Evolutionary conservation across 2,329 filamentous ascomycete species (phyloP).

Genomic region (Aspergillus viridinutans): DNA sequence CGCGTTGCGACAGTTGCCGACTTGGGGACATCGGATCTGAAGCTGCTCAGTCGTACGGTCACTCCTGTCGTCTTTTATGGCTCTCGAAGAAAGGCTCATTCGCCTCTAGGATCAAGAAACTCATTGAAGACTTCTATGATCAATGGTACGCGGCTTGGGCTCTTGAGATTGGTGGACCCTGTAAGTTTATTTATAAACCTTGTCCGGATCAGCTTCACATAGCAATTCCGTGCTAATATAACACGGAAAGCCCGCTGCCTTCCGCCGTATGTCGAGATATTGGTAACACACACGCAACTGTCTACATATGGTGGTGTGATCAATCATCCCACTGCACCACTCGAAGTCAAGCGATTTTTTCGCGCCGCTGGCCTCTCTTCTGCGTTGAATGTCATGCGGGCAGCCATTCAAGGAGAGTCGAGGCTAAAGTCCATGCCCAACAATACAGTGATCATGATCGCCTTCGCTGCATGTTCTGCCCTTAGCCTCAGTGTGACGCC

Average conservation of each 20-base stretch:
- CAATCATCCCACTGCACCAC: slow-evolving; percentile 67
- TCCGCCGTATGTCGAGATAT: slow-evolving; percentile 70
- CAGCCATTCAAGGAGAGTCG: slow-evolving; percentile 66
- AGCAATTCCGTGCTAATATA: slow-evolving; percentile 35
- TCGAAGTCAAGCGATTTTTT: slow-evolving; percentile 69
- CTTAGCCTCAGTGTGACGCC: slow-evolving; percentile 60
- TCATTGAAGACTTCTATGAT: slow-evolving; percentile 63
- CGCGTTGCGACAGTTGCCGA: slow-evolving; percentile 38
- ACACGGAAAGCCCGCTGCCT: slow-evolving; percentile 42
- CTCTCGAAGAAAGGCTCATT: slow-evolving; percentile 4
- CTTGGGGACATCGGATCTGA: slow-evolving; percentile 27
- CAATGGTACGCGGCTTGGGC: slow-evolving; percentile 63
- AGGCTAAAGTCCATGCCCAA: slow-evolving; percentile 72
- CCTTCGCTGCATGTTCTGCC: slow-evolving; percentile 67
- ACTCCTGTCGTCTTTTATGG: neutral
- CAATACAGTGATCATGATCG: slow-evolving; percentile 75
- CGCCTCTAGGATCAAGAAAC: slow-evolving; percentile 47
- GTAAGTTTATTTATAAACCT: slow-evolving; percentile 28
- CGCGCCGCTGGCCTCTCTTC: slow-evolving; percentile 67
- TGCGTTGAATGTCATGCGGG: slow-evolving; percentile 69
- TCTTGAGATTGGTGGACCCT: slow-evolving; percentile 51
- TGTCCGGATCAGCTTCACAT: neutral
- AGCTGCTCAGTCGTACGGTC: slow-evolving; percentile 30
- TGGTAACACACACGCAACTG: slow-evolving; percentile 67
- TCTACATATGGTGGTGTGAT: slow-evolving; percentile 73